phyloP scores from a whole-genome alignment of 2,329 filamentous ascomycete species.

The Epicoccum sorghinum region DNA sequence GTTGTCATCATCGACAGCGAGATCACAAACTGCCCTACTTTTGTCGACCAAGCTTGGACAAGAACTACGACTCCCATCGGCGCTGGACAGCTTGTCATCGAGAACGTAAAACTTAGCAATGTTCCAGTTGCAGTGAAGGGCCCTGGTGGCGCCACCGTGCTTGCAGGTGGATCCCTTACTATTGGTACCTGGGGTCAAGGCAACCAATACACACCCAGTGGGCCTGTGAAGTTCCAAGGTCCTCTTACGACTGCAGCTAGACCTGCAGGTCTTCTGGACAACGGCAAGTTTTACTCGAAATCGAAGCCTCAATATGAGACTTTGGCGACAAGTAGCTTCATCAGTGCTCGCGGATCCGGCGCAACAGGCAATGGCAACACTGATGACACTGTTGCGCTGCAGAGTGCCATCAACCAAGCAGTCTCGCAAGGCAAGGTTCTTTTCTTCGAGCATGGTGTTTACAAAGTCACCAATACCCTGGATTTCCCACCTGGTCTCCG shows the following conservation, averaged over 20 bases:
- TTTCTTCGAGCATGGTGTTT: conserved; percentile 65
- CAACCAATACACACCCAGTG: conserved; percentile 45
- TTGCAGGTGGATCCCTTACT: conserved; percentile 42
- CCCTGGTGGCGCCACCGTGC: conserved; percentile 32
- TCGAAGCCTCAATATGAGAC: conserved; percentile 58
- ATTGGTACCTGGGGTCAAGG: conserved; percentile 47
- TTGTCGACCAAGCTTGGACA: conserved; percentile 55
- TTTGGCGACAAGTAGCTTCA: conserved; percentile 67
- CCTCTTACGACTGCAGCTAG: conserved; percentile 53
- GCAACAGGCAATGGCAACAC: conserved; percentile 80
- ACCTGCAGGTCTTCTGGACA: conserved; percentile 55
- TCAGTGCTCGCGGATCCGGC: conserved; percentile 54
- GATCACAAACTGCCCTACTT: conserved; percentile 58
- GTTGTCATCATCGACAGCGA: conserved; percentile 63
- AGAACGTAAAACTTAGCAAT: conserved; percentile 56
- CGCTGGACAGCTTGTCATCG: conserved; percentile 60
- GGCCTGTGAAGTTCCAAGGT: conserved; percentile 56
- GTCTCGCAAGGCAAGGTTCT: conserved; percentile 61
- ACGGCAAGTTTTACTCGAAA: conserved; percentile 56
- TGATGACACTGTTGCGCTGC: conserved; percentile 83
- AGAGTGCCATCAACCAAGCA: conserved; percentile 72
- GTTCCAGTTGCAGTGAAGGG: conserved; percentile 43
- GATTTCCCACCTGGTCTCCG: conserved; percentile 71
- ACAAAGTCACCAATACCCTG: conserved; percentile 63
- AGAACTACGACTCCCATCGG: conserved; percentile 48